Conservation (phyloP, 192 early-diverging fungal species). For the Entomortierella beljakovae region DNA sequence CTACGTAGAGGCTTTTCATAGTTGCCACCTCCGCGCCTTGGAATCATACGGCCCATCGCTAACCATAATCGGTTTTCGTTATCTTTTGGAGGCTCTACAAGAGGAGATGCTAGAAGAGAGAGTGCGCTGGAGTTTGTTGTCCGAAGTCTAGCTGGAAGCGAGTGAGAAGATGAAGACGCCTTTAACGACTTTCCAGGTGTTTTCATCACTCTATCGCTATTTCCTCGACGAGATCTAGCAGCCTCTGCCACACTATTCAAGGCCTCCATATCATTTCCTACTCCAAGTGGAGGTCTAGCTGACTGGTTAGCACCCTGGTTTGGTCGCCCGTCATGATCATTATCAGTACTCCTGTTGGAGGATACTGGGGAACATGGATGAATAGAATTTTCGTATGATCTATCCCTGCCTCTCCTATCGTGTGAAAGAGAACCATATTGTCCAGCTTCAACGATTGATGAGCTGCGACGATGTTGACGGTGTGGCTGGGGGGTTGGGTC, state of each 20-base stretch:
- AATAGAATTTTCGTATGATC: not conserved
- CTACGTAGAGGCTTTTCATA: not conserved
- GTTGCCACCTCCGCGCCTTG: not conserved
- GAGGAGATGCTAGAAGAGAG: not conserved
- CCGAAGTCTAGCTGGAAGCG: conserved; percentile 2
- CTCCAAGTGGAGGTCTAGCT: too few relatives aligned
- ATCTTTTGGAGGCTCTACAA: not conserved
- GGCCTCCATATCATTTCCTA: conserved; percentile 4
- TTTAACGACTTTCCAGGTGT: not conserved
- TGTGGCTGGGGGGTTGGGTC: conserved; percentile 4
- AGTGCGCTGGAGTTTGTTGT: conserved; percentile 10
- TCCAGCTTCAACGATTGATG: not conserved
- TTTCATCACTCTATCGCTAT: not conserved
- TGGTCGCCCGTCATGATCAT: not conserved
- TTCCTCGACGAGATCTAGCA: conserved; percentile 28
- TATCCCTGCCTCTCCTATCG: not conserved
- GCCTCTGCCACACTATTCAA: conserved; percentile 34
- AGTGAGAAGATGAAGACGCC: conserved; percentile 6
- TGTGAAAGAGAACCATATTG: not conserved
- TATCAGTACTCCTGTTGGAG: not conserved
- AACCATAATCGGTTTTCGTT: conserved; percentile 10
- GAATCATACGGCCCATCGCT: conserved; percentile 19
- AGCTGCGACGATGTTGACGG: conserved; percentile 1
- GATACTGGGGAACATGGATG: not conserved
- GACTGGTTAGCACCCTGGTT: too few relatives aligned